Percentiles rank a stretch among this genome's conserved stretches.
Conservation (phyloP, 352 stramenopile genomes). For the Phytopythium litorale region DNA sequence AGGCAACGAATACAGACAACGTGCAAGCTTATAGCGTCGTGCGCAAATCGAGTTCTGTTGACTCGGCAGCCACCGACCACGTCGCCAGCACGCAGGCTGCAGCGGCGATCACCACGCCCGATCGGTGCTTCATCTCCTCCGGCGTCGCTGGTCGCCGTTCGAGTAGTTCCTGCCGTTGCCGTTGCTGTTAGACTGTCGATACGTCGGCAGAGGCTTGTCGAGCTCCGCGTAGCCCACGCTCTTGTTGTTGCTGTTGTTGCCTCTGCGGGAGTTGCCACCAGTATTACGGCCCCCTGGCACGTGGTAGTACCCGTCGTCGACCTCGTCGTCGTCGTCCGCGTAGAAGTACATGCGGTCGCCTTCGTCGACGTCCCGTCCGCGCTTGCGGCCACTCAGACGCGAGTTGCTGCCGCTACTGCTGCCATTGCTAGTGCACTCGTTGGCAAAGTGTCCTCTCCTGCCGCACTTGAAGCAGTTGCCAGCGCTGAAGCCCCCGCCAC, state of each 20-base stretch:
- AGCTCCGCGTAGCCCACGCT: constrained; percentile 22
- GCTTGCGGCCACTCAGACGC: constrained; percentile 38
- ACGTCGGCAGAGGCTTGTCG: constrained; percentile 32
- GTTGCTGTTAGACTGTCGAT: constrained; percentile 17
- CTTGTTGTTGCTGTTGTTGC: constrained; percentile 15
- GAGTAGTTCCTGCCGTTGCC: constrained; percentile 14
- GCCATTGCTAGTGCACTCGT: constrained; percentile 28
- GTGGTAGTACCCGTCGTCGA: constrained; percentile 29
- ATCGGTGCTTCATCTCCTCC: constrained; percentile 8
- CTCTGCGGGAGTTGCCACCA: constrained; percentile 10
- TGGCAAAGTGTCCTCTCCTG: constrained; percentile 42
- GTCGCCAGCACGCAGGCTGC: neutral
- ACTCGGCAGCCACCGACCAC: neutral
- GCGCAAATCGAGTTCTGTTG: neutral
- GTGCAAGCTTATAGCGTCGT: neutral
- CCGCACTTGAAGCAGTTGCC: constrained; percentile 54
- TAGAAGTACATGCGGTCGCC: constrained; percentile 42
- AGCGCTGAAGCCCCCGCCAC: constrained; percentile 29
- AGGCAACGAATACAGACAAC: neutral
- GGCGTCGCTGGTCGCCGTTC: constrained; percentile 19
- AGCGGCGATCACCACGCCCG: constrained; percentile 15
- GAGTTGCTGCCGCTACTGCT: constrained; percentile 14
- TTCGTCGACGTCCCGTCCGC: constrained; percentile 37
- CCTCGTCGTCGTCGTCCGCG: constrained; percentile 31
- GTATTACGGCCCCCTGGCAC: constrained; percentile 18